Evolutionary conservation across 257 asterid genomes (phyloP), one percentile per base, ranked within the genome.

Genomic region (Verbena officinalis): DNA sequence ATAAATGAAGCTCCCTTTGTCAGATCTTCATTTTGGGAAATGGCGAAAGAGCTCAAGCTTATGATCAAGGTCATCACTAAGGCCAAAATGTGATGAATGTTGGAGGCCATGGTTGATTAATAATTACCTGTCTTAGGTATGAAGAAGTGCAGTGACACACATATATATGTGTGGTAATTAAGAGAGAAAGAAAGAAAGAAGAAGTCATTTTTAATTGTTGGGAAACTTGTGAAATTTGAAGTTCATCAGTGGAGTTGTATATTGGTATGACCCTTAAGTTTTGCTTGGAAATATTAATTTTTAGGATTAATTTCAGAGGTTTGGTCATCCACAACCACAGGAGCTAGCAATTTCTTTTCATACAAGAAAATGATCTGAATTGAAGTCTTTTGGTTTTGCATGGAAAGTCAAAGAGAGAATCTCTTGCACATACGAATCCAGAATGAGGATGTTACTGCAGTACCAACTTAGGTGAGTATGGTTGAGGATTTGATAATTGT

Each of bases 1-100:
- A 87, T 84, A 61, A 59, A 87, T 0, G 95, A 87, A 21, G 92
- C 95, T 17, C 95, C 95, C 5, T 59, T 17, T n/a, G 40, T 39
- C 39, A 77, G 56, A 54, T 77, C 83, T 23, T 68, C 86, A 23
- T 27, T 42, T 38, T 64, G 76, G 64, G 74, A 56, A 22, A 27
- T 11, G 36, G 68, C 80, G 10, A 60, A 64, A 44, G 34, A 21
- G 17, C 21, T 52, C 33, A 61, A 46, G 45, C 58, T 71, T 34
- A 73, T 38, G 14, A 77, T 42, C 52, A 80, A 19, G 42, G 67
- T 49, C 38, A 78, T 4, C n/a, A 77, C 59, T 48, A 82, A 27
- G 62, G 69, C 74, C 27, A 73, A 33, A 7, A 39, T 31, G 45
- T 12, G 44, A 7, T 50, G 68, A 57, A 45, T 10, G 33, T 72